phyloP scores from a whole-genome alignment of 2,329 filamentous ascomycete genomes.

The Phaeosphaeriaceae sp. region DNA sequence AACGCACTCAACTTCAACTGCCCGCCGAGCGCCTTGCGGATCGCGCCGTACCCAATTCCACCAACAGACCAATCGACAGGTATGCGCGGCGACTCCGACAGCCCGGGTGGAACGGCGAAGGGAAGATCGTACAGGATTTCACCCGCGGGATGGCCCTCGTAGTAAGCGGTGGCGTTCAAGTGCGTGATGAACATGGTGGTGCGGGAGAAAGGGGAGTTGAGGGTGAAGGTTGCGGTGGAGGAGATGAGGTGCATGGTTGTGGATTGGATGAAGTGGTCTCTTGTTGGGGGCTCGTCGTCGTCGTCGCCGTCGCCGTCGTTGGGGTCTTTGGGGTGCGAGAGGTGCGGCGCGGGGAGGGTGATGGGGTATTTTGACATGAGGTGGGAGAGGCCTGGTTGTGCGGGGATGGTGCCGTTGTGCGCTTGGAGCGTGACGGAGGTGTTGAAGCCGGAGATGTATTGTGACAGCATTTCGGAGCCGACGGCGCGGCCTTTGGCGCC shows the following conservation, averaged over 20 bases:
- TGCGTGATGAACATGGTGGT: conserved; percentile 78
- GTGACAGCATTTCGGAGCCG: conserved; percentile 77
- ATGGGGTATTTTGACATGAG: conserved; percentile 76
- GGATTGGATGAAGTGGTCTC: conserved; percentile 78
- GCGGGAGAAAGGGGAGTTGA: conserved; percentile 77
- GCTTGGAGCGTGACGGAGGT: conserved; percentile 77
- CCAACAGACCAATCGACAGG: conserved; percentile 82
- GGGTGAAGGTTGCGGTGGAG: conserved; percentile 83
- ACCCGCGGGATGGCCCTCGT: conserved; percentile 81
- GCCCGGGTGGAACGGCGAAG: conserved; percentile 78
- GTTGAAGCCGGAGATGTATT: conserved; percentile 88
- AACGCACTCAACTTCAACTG: conserved; percentile 77
- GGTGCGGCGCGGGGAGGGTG: conserved; percentile 72
- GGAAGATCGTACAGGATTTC: conserved; percentile 76
- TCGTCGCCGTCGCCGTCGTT: conserved; percentile 44
- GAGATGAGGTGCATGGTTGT: conserved; percentile 86
- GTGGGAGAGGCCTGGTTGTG: conserved; percentile 73
- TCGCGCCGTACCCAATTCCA: conserved; percentile 81
- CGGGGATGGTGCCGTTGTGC: conserved; percentile 75
- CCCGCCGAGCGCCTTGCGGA: conserved; percentile 81
- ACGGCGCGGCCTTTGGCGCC: conserved; percentile 67
- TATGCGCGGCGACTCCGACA: conserved; percentile 74
- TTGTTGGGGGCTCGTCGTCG: conserved; percentile 46
- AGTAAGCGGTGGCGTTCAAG: conserved; percentile 84
- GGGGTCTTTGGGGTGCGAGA: conserved; percentile 63